Evolutionary conservation across 2,329 filamentous ascomycete species (phyloP), one percentile per base, ranked within the genome.

Genomic region (Monilinia laxa): DNA sequence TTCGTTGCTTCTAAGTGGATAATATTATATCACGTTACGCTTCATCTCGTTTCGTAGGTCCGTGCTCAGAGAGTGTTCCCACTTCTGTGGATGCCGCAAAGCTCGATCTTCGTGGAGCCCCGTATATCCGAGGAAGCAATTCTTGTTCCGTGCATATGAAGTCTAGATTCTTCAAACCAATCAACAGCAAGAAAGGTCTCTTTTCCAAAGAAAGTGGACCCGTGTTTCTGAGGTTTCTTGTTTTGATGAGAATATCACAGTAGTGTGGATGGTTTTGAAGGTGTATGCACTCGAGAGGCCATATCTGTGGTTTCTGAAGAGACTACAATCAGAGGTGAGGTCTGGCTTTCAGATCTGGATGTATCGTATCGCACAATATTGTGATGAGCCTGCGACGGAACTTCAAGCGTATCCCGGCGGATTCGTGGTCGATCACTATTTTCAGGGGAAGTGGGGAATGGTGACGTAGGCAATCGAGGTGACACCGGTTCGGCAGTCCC

Each of bases 341-440:
- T 62, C 18, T 55, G 68, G 38, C 62, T 35, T 9, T 65, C 66
- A n/a, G 67, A 51, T 31, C 54, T 56, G 16, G 62, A 58, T 28
- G 57, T 42, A 10, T 64, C 23, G 31, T 62, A 23, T n/a, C 64
- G 45, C 20, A 71, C 56, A 67, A 62, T 64, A 68, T 53, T 42
- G 28, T 71, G 64, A 68, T 71, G 49, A 20, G 35, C 76, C 80
- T 68, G 79, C 82, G 67, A 67, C 0, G 77, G 77, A 28, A 79
- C 77, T 42, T 77, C 73, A 9, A 79, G 75, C 0, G 76, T 78
- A 23, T 75, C 73, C 4, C 75, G 67, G 65, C 77, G 67, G 12
- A 25, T 60, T 51, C 55, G 28, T 18, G 31, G 62, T 2, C 52
- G 5, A 35, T 45, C 56, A 14, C 59, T 7, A 47, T 68, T 35